Percentiles rank a stretch among this genome's conserved stretches.
Evolutionary conservation across 164 flowering plant species (phyloP).

Genomic region (Berberis thunbergii): DNA sequence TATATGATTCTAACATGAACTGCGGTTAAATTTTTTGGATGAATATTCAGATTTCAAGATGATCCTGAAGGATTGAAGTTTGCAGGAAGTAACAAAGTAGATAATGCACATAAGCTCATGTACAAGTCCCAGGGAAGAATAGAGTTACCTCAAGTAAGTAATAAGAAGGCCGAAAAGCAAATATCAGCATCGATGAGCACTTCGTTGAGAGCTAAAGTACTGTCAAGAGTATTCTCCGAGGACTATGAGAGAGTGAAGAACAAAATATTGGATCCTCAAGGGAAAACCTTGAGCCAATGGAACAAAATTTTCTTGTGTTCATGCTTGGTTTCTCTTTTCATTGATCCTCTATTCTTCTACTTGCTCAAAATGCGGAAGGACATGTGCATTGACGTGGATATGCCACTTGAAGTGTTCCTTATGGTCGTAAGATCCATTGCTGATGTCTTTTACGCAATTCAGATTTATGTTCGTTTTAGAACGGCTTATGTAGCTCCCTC

Average conservation of each 20-base stretch:
- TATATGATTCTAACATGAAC: too few relatives aligned
- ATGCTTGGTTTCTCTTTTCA: constrained; percentile 72
- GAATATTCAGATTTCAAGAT: too few relatives aligned
- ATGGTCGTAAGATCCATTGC: constrained; percentile 57
- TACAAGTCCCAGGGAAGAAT: too few relatives aligned
- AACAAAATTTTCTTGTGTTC: constrained; percentile 66
- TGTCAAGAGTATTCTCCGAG: too few relatives aligned
- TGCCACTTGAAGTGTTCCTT: constrained; percentile 38
- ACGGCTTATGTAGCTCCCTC: constrained; percentile 87
- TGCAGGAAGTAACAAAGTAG: too few relatives aligned
- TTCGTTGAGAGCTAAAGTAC: too few relatives aligned
- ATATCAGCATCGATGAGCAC: too few relatives aligned
- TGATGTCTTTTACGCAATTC: constrained; percentile 60
- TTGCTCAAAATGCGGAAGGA: constrained; percentile 35
- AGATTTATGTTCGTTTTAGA: constrained; percentile 55
- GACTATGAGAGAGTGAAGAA: constrained; percentile 33
- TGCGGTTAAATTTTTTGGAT: too few relatives aligned
- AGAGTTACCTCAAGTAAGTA: too few relatives aligned
- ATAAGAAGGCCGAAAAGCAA: too few relatives aligned
- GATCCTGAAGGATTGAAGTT: too few relatives aligned
- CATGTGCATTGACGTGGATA: constrained; percentile 46
- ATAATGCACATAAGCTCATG: too few relatives aligned
- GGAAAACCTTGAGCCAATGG: constrained; percentile 54
- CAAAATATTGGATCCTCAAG: constrained; percentile 74
- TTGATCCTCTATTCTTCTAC: constrained; percentile 82